A percentile compares a stretch with the other conserved stretches of the same genome.
These are phyloP conservation scores for Eurotiales sp. DNA, from an alignment of 2,329 filamentous ascomycete species.

Conservation along the genomic window DNA sequence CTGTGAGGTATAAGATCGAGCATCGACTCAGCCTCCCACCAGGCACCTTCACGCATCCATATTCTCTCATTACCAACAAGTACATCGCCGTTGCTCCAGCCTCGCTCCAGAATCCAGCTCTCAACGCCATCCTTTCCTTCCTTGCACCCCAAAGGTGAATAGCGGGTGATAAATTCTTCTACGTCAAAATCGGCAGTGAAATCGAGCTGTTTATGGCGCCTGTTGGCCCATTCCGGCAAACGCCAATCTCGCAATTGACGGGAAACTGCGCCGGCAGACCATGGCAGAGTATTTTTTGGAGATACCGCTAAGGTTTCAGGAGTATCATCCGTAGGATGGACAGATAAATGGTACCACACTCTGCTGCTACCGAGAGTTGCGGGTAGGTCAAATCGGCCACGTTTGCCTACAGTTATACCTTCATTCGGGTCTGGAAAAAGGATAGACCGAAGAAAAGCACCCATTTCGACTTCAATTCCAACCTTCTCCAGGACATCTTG, in stretches of 20 bases:
- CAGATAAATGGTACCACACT: conserved; percentile 88
- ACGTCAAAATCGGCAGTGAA: conserved; percentile 96
- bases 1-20: conserved; percentile 77
- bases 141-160: conserved; percentile 76
- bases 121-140: conserved; percentile 91
- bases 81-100: conserved; percentile 98
- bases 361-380: conserved; percentile 75
- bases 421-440: conserved; percentile 74
- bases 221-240: conserved; percentile 93
- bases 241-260: conserved; percentile 91
- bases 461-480: conserved; percentile 73
- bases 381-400: conserved; percentile 74
- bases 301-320: conserved; percentile 71
- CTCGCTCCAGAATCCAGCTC: conserved; percentile 87
- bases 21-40: conserved; percentile 98
- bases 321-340: conserved; percentile 86
- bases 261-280: conserved; percentile 91
- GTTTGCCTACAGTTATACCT: conserved; percentile 75
- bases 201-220: conserved; percentile 83
- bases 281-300: conserved; percentile 70
- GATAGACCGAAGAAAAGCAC: conserved; percentile 75
- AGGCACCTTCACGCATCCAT: conserved; percentile 90
- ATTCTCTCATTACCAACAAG: conserved; percentile 85
- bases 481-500: conserved; percentile 84
- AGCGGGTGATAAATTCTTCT: conserved; percentile 84